These are phyloP conservation scores for Ulvella scutata DNA, from an alignment of 139 green algal genomes.

Conservation along the genomic window DNA sequence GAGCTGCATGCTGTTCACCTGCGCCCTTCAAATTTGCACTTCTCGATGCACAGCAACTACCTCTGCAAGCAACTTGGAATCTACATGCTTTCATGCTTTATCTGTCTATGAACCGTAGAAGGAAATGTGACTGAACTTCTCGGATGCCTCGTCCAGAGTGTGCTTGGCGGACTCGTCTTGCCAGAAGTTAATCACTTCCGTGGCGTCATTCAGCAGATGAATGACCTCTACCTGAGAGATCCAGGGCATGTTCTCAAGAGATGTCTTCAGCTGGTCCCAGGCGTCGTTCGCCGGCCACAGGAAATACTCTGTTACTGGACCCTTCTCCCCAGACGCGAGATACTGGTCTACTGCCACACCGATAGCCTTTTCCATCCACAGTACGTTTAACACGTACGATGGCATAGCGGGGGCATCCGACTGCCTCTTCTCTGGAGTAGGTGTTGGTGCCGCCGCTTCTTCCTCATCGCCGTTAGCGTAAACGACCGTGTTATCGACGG, in stretches of 20 bases:
- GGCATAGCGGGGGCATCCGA: not conserved
- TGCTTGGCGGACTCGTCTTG: conserved; percentile 51
- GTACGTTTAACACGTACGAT: conserved; percentile 56
- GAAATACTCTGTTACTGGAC: conserved; percentile 81
- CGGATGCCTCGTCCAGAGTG: conserved; percentile 43
- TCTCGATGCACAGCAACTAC: too few relatives aligned
- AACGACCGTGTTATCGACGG: not conserved
- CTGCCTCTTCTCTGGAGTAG: not conserved
- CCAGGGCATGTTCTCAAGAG: conserved; percentile 59
- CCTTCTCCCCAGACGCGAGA: conserved; percentile 29
- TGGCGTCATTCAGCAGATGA: conserved; percentile 60
- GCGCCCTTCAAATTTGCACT: too few relatives aligned
- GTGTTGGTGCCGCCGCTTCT: not conserved
- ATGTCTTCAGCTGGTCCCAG: conserved; percentile 73
- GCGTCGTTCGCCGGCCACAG: conserved; percentile 82
- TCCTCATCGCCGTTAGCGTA: not conserved
- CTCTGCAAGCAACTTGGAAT: too few relatives aligned
- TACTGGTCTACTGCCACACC: conserved; percentile 66
- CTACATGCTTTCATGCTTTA: too few relatives aligned
- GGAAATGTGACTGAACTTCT: conserved; percentile 50
- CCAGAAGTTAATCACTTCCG: conserved; percentile 86
- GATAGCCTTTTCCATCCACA: conserved; percentile 82
- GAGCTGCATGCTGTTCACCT: too few relatives aligned
- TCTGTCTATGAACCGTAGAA: conserved; percentile 25
- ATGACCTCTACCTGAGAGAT: conserved; percentile 48